phyloP scores from a whole-genome alignment of 148 eudicot genomes.

The Vaccinium vitisidaea region DNA sequence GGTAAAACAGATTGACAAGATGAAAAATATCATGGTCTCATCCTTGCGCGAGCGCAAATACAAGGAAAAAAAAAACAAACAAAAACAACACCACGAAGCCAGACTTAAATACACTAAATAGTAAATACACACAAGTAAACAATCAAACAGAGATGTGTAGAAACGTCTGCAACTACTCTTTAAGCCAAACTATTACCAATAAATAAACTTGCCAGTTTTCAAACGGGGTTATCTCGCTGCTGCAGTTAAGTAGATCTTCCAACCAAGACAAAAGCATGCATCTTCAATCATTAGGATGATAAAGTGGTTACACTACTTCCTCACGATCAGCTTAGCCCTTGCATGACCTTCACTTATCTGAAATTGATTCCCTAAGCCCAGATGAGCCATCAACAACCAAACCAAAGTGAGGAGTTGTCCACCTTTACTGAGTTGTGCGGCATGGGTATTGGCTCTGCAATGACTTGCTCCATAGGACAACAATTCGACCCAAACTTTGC shows the following conservation, averaged over 20 bases:
- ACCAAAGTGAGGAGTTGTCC: constrained; percentile 17
- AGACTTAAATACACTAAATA: not conserved
- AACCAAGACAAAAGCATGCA: not conserved
- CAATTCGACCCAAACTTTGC: constrained; percentile 28
- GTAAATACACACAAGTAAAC: not conserved
- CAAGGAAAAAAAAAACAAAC: too few species aligned
- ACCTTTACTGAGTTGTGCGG: constrained; percentile 19
- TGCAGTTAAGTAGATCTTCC: not conserved
- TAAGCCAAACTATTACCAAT: too few species aligned
- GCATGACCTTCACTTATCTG: constrained; percentile 19
- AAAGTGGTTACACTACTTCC: not conserved
- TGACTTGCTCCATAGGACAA: constrained; percentile 10
- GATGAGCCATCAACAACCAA: constrained; percentile 30
- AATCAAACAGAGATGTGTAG: not conserved
- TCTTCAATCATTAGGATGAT: not conserved
- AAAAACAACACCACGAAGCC: not conserved
- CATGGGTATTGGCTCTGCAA: constrained; percentile 15
- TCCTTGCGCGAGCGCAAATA: too few species aligned
- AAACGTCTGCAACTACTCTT: not conserved
- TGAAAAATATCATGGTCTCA: too few species aligned
- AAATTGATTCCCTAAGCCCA: constrained; percentile 22
- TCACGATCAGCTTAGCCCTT: not conserved
- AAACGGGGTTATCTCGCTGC: not conserved
- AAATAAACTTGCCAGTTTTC: not conserved
- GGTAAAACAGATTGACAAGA: too few species aligned